Percentiles rank a stretch among this genome's conserved stretches.
Conservation (phyloP, 2,329 filamentous ascomycete genomes). For the Penicillium sp. region DNA sequence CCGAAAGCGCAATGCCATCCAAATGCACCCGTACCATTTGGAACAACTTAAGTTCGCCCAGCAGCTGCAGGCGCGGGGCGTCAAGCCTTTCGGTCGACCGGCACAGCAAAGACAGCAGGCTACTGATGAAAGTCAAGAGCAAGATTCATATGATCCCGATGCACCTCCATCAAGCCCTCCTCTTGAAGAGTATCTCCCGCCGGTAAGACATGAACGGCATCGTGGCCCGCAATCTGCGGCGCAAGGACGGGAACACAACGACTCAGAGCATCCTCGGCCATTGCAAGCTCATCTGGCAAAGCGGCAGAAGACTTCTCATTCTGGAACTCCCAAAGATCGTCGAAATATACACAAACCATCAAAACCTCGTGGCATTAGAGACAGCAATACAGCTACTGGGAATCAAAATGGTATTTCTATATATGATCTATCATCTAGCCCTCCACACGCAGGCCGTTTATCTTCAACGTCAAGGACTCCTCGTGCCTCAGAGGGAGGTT, state of each 20-base stretch:
- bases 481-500: conserved; percentile 19
- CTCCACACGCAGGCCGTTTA: conserved; percentile 32
- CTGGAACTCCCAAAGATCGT: conserved; percentile 7
- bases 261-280: conserved; percentile 1
- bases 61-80: conserved; percentile 35
- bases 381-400: conserved; percentile 14
- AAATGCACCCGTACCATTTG: conserved; percentile 42
- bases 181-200: conserved; percentile 24
- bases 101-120: conserved; percentile 12
- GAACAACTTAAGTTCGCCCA: conserved; percentile 40
- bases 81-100: conserved; percentile 36
- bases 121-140: conserved; percentile 26
- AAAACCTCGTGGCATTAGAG: conserved; percentile 23
- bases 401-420: conserved; percentile 9
- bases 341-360: conserved; percentile 6
- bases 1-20: conserved; percentile 41
- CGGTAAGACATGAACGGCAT: conserved; percentile 13
- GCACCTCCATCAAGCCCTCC: conserved; percentile 29
- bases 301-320: conserved; percentile 29
- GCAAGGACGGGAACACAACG: conserved; percentile 2
- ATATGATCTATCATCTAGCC: conserved; percentile 34
- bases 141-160: conserved; percentile 28
- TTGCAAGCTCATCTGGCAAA: conserved; percentile 23
- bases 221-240: neutral
- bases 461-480: conserved; percentile 22